Conservation (phyloP, 1,284 basidiomycete species). For the Exobasidium cylindrosporum region DNA sequence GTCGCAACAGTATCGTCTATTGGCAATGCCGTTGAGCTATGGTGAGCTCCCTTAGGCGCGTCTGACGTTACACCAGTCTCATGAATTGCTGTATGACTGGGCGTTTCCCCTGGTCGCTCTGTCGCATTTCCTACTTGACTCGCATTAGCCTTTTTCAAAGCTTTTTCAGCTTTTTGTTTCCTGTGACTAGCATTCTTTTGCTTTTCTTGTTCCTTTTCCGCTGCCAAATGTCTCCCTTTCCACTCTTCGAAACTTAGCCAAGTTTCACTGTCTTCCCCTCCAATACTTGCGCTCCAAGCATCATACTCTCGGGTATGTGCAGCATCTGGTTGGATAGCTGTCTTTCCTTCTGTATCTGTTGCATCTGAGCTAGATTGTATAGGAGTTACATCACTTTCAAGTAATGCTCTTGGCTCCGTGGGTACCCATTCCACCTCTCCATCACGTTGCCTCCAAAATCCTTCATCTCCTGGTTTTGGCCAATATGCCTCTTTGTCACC, state of each 20-base stretch:
- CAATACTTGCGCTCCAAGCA: slow-evolving; percentile 17
- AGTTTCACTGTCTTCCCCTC: slow-evolving; percentile 13
- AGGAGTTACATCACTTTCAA: neutral
- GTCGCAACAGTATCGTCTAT: neutral
- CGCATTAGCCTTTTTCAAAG: neutral
- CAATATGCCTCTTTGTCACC: slow-evolving; percentile 4
- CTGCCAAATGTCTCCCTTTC: slow-evolving; percentile 5
- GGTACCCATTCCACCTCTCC: slow-evolving; percentile 10
- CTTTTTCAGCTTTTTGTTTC: neutral
- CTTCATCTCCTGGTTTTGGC: slow-evolving; percentile 10
- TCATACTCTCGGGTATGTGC: slow-evolving; percentile 10
- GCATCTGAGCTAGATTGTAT: neutral
- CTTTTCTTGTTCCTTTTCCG: slow-evolving; percentile 13
- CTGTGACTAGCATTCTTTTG: neutral
- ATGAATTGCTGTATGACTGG: neutral
- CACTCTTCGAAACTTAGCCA: slow-evolving; percentile 18
- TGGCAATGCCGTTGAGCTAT: no score
- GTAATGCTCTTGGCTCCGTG: neutral
- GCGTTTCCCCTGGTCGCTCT: neutral
- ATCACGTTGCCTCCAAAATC: slow-evolving; percentile 12
- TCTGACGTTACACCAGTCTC: neutral
- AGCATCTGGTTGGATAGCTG: neutral
- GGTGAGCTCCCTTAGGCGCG: neutral
- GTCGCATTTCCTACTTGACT: neutral
- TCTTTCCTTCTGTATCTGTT: no score